A percentile compares a stretch with the other conserved stretches of the same genome.
phyloP scores from a whole-genome alignment of 2,329 filamentous ascomycete genomes.

The Aspergillus ochraceoroseus region DNA sequence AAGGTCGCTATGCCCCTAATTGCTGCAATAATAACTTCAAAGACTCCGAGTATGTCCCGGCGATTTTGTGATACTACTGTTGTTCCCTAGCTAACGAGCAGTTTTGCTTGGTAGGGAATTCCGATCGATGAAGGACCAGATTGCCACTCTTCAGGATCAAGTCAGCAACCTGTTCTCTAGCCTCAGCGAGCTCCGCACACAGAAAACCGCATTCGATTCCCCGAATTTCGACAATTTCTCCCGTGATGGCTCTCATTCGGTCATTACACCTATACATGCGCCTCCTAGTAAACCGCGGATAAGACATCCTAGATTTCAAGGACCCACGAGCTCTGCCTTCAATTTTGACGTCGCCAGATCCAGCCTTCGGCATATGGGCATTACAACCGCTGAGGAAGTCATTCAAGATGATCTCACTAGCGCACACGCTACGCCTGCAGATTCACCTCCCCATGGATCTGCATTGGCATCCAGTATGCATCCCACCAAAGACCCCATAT shows the following conservation, averaged over 20 bases:
- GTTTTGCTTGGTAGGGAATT: slow-evolving; percentile 57
- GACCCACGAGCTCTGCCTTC: slow-evolving; percentile 79
- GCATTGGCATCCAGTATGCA: slow-evolving; percentile 38
- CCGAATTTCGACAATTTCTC: slow-evolving; percentile 34
- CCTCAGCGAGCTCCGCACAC: slow-evolving; percentile 61
- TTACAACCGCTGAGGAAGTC: slow-evolving; percentile 57
- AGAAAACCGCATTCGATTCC: slow-evolving; percentile 36
- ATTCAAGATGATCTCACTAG: slow-evolving; percentile 57
- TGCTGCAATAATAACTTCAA: slow-evolving; percentile 75
- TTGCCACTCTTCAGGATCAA: slow-evolving; percentile 73
- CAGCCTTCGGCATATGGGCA: slow-evolving; percentile 85
- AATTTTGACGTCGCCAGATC: slow-evolving; percentile 81
- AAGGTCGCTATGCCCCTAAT: slow-evolving; percentile 59
- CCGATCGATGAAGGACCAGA: slow-evolving; percentile 70
- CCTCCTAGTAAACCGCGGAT: slow-evolving; percentile 46
- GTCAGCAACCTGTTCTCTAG: slow-evolving; percentile 71
- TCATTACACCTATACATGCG: slow-evolving; percentile 38
- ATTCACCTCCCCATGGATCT: slow-evolving; percentile 38
- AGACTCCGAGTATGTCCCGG: slow-evolving; percentile 63
- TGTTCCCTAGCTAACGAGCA: slow-evolving; percentile 13
- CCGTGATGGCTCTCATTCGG: slow-evolving; percentile 39
- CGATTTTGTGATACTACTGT: too few relatives aligned
- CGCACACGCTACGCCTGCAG: slow-evolving; percentile 51
- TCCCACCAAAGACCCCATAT: slow-evolving; percentile 67
- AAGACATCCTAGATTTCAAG: slow-evolving; percentile 66